phyloP scores from a whole-genome alignment of 169 alveolate genomes.

The Babesia bovis region DNA sequence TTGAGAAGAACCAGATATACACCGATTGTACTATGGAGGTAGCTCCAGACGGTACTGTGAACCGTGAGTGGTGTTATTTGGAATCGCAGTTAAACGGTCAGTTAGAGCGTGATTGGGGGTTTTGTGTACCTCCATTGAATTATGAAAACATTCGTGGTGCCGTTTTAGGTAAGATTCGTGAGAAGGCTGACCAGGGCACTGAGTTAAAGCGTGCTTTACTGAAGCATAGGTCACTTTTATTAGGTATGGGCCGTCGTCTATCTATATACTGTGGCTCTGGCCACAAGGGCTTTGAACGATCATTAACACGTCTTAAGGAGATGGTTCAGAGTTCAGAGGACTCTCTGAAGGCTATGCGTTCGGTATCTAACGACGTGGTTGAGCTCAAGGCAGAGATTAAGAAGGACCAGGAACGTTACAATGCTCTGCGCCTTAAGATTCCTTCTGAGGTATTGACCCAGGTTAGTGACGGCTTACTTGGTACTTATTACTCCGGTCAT shows the following conservation, averaged over 20 bases:
- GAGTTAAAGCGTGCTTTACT: conserved; percentile 68
- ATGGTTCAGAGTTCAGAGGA: conserved; percentile 41
- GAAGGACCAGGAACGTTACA: conserved; percentile 33
- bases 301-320: conserved; percentile 36
- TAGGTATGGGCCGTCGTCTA: conserved; percentile 40
- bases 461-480: conserved; percentile 57
- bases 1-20: conserved; percentile 85
- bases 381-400: conserved; percentile 44
- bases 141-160: conserved; percentile 66
- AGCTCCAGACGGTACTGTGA: conserved; percentile 89
- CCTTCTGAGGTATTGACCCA: conserved; percentile 27
- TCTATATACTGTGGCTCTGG: conserved; percentile 42
- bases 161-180: conserved; percentile 47
- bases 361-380: conserved; percentile 34
- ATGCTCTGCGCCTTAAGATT: conserved; percentile 2
- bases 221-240: conserved; percentile 65
- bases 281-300: conserved; percentile 35
- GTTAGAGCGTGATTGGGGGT: conserved; percentile 82
- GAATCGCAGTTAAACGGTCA: conserved; percentile 87
- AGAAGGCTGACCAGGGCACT: conserved; percentile 73
- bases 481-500: conserved; percentile 60
- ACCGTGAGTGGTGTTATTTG: conserved; percentile 88
- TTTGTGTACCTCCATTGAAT: conserved; percentile 76
- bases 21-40: conserved; percentile 86
- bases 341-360: conserved; percentile 23